phyloP scores from a whole-genome alignment of 495 filamentous ascomycete species.

The Trichoderma gamsii region DNA sequence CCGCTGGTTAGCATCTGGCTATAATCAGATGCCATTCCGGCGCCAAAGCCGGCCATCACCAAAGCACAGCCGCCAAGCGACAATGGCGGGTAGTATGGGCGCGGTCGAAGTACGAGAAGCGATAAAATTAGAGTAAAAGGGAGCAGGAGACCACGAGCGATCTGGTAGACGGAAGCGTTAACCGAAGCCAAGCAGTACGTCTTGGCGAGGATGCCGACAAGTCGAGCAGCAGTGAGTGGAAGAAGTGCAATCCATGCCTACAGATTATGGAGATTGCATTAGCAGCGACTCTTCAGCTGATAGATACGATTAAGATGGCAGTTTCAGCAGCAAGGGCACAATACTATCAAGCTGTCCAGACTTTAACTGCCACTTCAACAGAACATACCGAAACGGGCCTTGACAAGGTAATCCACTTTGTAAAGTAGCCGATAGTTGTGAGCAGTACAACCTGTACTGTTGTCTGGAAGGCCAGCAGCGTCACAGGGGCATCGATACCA shows the following conservation, averaged over 20 bases:
- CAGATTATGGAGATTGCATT: background rate
- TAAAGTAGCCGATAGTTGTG: slow-evolving; percentile 17
- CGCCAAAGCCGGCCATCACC: slow-evolving; percentile 23
- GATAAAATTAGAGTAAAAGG: slow-evolving; percentile 22
- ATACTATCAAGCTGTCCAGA: background rate
- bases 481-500: slow-evolving; percentile 19
- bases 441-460: slow-evolving; percentile 19
- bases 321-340: background rate
- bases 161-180: slow-evolving; percentile 23
- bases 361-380: background rate
- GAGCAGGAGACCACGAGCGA: slow-evolving; percentile 22
- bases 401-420: slow-evolving; percentile 19
- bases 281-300: background rate
- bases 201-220: slow-evolving; percentile 23
- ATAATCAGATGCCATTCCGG: slow-evolving; percentile 20
- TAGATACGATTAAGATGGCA: too few relatives aligned
- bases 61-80: slow-evolving; percentile 20
- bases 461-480: slow-evolving; percentile 20
- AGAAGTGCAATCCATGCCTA: slow-evolving; percentile 21
- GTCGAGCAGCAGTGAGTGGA: slow-evolving; percentile 21
- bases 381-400: slow-evolving; percentile 18
- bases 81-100: slow-evolving; percentile 20
- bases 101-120: slow-evolving; percentile 20
- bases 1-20: slow-evolving; percentile 19
- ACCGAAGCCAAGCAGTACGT: slow-evolving; percentile 23